Percentiles rank a stretch among this genome's conserved stretches.
Conservation (phyloP, 805 yeast genomes). For the Candida railenensis region DNA sequence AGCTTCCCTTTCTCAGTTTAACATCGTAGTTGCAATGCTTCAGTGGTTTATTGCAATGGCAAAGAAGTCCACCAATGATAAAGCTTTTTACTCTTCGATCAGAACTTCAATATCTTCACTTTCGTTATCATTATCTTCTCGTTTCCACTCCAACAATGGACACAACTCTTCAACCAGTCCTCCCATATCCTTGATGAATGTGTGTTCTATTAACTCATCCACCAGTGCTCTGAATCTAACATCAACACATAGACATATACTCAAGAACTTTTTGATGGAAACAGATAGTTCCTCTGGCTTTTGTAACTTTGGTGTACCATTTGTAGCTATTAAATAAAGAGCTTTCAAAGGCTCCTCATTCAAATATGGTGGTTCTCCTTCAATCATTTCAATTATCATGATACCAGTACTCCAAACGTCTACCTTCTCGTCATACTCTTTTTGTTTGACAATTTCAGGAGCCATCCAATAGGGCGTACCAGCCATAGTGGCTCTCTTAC, state of each 20-base stretch:
- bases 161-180: slow-evolving; percentile 61
- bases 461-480: slow-evolving; percentile 99
- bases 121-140: neutral
- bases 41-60: too few species aligned
- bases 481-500: slow-evolving; percentile 94
- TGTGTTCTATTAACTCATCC: slow-evolving; percentile 78
- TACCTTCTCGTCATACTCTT: slow-evolving; percentile 78
- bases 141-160: slow-evolving; percentile 53
- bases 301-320: slow-evolving; percentile 77
- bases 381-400: slow-evolving; percentile 86
- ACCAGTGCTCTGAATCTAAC: slow-evolving; percentile 89
- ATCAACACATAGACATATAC: slow-evolving; percentile 92
- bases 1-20: too few species aligned
- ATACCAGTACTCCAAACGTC: slow-evolving; percentile 84
- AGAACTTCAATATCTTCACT: neutral
- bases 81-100: neutral
- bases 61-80: too few species aligned
- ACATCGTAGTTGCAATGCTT: too few species aligned
- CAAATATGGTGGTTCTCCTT: slow-evolving; percentile 83
- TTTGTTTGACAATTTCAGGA: slow-evolving; percentile 78
- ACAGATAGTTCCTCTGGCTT: slow-evolving; percentile 67
- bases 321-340: slow-evolving; percentile 71
- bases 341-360: slow-evolving; percentile 81
- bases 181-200: slow-evolving; percentile 60
- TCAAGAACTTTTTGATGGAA: slow-evolving; percentile 79